A percentile compares a stretch with the other conserved stretches of the same genome.
These are phyloP conservation scores for Xylaria multiplex DNA, from an alignment of 2,329 filamentous ascomycete genomes.

Conservation along the genomic window DNA sequence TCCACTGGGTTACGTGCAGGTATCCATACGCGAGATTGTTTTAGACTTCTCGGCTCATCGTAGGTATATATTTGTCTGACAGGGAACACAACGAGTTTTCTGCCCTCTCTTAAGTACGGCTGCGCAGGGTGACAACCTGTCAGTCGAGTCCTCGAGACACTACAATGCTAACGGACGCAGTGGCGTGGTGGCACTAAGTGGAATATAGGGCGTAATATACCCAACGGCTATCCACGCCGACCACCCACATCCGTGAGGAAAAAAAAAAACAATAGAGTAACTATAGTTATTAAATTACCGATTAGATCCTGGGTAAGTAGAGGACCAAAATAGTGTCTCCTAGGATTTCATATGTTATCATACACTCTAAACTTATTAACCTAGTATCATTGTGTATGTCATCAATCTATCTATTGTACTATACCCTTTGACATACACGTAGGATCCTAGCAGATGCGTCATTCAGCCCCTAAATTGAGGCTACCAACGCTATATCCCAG, in stretches of 20 bases:
- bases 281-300: too few species aligned
- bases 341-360: too few species aligned
- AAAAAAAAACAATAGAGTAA: too few species aligned
- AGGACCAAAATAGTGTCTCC: too few species aligned
- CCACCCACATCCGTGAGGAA: background rate
- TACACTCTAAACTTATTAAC: too few species aligned
- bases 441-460: conserved; percentile 1
- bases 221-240: background rate
- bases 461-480: conserved; percentile 22
- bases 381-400: too few species aligned
- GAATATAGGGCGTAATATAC: background rate
- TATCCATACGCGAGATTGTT: conserved; percentile 12
- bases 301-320: too few species aligned
- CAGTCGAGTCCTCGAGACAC: background rate
- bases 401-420: too few species aligned
- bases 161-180: background rate
- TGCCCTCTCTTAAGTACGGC: background rate
- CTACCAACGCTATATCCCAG: conserved; percentile 22
- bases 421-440: background rate
- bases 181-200: background rate
- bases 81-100: conserved; percentile 18
- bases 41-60: conserved; percentile 6
- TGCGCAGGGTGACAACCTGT: background rate
- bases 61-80: conserved; percentile 2
- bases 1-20: conserved; percentile 2